Conservation (phyloP, 306 rosid species). For the Alnus glutinosa region DNA sequence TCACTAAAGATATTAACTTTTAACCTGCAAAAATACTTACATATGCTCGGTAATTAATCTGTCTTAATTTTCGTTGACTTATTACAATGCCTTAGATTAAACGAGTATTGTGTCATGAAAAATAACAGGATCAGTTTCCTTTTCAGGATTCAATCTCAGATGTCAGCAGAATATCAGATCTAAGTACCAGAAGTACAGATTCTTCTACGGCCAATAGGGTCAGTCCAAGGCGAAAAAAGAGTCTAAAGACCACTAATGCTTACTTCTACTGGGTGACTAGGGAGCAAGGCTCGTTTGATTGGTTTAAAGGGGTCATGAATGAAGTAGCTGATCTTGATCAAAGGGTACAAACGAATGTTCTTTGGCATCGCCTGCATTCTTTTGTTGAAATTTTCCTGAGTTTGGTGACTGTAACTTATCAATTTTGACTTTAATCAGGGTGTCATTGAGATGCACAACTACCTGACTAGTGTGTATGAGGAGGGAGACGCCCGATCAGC, state of each 20-base stretch:
- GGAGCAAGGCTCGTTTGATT: constrained; percentile 99
- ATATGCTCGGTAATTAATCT: neutral
- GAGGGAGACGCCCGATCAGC: constrained; percentile 99
- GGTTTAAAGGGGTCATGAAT: constrained; percentile 99
- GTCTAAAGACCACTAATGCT: constrained; percentile 89
- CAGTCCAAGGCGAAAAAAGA: constrained; percentile 63
- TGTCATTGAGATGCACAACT: constrained; percentile 99
- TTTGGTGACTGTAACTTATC: constrained; percentile 31
- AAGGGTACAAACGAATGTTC: constrained; percentile 54
- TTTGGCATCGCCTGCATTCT: constrained; percentile 3
- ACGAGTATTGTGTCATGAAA: neutral
- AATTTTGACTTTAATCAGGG: constrained; percentile 58
- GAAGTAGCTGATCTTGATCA: constrained; percentile 96
- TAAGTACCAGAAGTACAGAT: constrained; percentile 56
- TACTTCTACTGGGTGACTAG: constrained; percentile 98
- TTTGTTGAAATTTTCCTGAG: constrained; percentile 23
- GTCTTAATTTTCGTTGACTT: neutral
- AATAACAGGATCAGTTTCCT: constrained; percentile 17
- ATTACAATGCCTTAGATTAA: neutral
- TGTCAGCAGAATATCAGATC: constrained; percentile 61
- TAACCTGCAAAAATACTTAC: neutral
- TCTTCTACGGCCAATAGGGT: constrained; percentile 46
- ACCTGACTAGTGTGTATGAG: constrained; percentile 96
- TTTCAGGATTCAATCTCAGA: constrained; percentile 70
- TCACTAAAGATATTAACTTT: neutral